A percentile compares a stretch with the other conserved stretches of the same genome.
phyloP scores from a whole-genome alignment of 768 basidiomycete genomes.

The Psilocybe subaeruginosa region DNA sequence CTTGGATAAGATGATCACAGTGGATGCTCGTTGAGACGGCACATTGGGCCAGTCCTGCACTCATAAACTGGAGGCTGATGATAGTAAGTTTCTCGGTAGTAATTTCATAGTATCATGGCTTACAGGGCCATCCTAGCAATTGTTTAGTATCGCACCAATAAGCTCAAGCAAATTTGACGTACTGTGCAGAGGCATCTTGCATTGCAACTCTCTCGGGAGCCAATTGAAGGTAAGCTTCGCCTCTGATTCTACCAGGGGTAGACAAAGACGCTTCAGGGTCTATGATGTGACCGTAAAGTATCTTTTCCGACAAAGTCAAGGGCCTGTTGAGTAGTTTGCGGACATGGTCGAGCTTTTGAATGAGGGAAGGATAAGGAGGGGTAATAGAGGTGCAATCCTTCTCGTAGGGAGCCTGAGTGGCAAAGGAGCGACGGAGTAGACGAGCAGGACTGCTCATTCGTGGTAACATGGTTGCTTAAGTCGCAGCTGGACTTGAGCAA shows the following conservation, averaged over 20 bases:
- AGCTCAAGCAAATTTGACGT: constrained; percentile 34
- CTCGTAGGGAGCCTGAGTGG: constrained; percentile 40
- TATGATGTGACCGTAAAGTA: constrained; percentile 89
- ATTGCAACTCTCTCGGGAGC: constrained; percentile 94
- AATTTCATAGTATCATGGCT: constrained; percentile 25
- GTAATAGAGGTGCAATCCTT: constrained; percentile 67
- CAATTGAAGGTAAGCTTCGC: constrained; percentile 89
- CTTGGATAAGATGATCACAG: constrained; percentile 98
- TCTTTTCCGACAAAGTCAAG: constrained; percentile 96
- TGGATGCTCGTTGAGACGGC: constrained; percentile 93
- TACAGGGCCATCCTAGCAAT: constrained; percentile 78
- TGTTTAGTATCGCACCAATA: constrained; percentile 12
- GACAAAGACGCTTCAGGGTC: constrained; percentile 76
- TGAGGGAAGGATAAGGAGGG: constrained; percentile 78
- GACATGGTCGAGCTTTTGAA: constrained; percentile 71
- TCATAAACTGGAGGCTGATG: constrained; percentile 93
- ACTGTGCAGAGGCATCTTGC: constrained; percentile 95
- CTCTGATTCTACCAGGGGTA: constrained; percentile 70
- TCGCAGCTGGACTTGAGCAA: neutral
- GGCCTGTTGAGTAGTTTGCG: constrained; percentile 75
- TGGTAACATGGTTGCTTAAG: constrained; percentile 28
- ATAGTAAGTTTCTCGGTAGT: neutral
- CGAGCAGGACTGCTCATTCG: constrained; percentile 25
- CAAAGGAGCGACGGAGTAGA: constrained; percentile 33
- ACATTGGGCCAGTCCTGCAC: constrained; percentile 81